These are phyloP conservation scores for Coffea humblotiana DNA, from an alignment of 305 asterid genomes.

Conservation along the genomic window DNA sequence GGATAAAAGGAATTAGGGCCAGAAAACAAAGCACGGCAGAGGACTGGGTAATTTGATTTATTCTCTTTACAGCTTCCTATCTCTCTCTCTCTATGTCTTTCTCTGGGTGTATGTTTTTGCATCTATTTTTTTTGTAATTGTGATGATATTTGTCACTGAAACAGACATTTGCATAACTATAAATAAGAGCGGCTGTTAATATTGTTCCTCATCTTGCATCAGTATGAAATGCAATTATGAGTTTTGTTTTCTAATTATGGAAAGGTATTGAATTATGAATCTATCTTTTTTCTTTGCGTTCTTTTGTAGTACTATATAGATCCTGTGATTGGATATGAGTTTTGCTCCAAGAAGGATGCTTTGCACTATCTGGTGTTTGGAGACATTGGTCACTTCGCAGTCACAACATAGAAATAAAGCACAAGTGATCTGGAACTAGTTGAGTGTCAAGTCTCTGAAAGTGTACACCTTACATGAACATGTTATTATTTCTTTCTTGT, in stretches of 20 bases:
- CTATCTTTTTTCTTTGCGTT: not conserved
- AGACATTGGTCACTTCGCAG: constrained; percentile 30
- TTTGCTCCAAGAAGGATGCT: constrained; percentile 45
- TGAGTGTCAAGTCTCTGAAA: constrained; percentile 31
- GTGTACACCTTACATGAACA: constrained; percentile 16
- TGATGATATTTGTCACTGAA: not conserved
- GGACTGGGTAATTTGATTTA: constrained; percentile 50
- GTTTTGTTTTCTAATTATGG: constrained; percentile 2
- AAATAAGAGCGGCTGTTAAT: not conserved
- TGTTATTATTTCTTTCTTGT: not conserved
- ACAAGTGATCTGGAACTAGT: not conserved
- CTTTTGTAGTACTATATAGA: constrained; percentile 56
- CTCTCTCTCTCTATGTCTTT: no score
- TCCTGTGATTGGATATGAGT: constrained; percentile 42
- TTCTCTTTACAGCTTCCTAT: constrained; percentile 7
- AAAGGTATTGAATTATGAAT: not conserved
- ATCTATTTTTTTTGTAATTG: not conserved
- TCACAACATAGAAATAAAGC: constrained; percentile 34
- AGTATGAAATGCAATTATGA: constrained; percentile 5
- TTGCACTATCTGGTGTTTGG: constrained; percentile 43
- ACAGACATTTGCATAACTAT: not conserved
- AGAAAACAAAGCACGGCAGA: constrained; percentile 40
- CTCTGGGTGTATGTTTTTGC: not conserved
- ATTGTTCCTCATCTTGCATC: not conserved
- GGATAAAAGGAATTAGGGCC: constrained; percentile 58